Evolutionary conservation across 1,139 yeast species (phyloP), one percentile per base, ranked within the genome.

Genomic region (Saccharomyces hybrid): DNA sequence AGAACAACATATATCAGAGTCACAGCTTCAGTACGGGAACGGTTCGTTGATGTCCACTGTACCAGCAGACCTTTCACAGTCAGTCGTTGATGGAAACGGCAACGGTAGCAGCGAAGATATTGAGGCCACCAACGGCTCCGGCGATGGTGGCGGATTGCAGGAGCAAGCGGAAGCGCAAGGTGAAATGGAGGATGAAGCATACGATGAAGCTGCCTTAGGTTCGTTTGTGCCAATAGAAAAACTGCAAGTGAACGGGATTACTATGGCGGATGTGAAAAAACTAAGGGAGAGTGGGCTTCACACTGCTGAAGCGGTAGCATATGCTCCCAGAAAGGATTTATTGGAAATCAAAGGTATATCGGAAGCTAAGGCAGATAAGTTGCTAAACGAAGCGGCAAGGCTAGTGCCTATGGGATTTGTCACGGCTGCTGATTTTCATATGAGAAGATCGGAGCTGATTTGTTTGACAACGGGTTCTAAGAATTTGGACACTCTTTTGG

Each of bases 361-460:
- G 27, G 99, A 95, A 68, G 93, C 95, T 52, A 95, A 95, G 70
- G 98, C 98, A 0, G 98, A 90, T 64, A 83, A 84, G 64, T 75
- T 93, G 53, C 74, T 90, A 53, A 78, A 78, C 47, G 97, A 88
- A 64, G 97, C 98, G 0, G 81, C 95, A 42, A 84, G 87, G 63
- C 75, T 85, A 53, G 98, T 93, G 2, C 97, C 97, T 8, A 81
- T 95, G 82, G 99, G 99, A 0, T 95, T 93, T 74, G 93, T 97
- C 31, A 93, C 99, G 0, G 99, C 99, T 2, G 86, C 96, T 1
- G 98, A 91, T 70, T 90, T 88, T 68, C 97, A 90, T 69, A 83
- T 85, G 63, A 80, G 97, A 63, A 79, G 99, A 63, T 83, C 95
- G 11, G 97, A 90, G 68, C 79, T 93, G 71, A 90, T 93, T 56